Evolutionary conservation across 129 eudicot species (phyloP), one percentile per base, ranked within the genome.

Genomic region (Centella asiatica): DNA sequence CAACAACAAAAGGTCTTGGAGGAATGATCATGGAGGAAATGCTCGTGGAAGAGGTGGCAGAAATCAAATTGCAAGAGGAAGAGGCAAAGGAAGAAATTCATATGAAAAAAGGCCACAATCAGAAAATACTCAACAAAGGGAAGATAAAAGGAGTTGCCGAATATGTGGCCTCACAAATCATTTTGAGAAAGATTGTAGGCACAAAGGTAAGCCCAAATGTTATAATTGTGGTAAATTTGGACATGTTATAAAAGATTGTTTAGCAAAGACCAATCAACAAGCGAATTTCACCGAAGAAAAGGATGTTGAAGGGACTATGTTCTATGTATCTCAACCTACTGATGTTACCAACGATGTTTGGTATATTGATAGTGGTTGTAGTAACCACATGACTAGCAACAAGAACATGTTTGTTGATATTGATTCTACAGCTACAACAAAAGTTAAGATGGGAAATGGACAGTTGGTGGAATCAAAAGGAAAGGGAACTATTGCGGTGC

Each of bases 1-100:
- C 31, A 20, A 22, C 29, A 22, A 51, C 11, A 51, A 27, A 51
- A 51, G 22, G n/a, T n/a, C n/a, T n/a, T n/a, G n/a, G n/a, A n/a
- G n/a, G n/a, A n/a, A n/a, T n/a, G n/a, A 22, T 23, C 29, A 14
- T 24, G 29, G 27, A 51, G 57, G 2, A 15, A 22, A 22, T 51
- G 29, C n/a, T 6, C 57, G 27, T 17, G 56, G 56, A 15, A 6
- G 56, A 24, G n/a, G n/a, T 11, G n/a, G n/a, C n/a, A n/a, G 11
- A 6, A 17, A 17, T 8, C 11, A 49, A 8, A 2, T 8, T 8
- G 7, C 11, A 1, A 18, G 24, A 49, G 8, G 56, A 22, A 6
- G 56, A 49, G 56, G 55, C 55, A 19, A 6, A 49, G 24, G 55
- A 49, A 49, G 24, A 44, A n/a, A n/a, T n/a, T n/a, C n/a, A n/a